Base-by-base conservation (phyloP, 495 filamentous ascomycete species). In the Penicillium cinerascens region DNA sequence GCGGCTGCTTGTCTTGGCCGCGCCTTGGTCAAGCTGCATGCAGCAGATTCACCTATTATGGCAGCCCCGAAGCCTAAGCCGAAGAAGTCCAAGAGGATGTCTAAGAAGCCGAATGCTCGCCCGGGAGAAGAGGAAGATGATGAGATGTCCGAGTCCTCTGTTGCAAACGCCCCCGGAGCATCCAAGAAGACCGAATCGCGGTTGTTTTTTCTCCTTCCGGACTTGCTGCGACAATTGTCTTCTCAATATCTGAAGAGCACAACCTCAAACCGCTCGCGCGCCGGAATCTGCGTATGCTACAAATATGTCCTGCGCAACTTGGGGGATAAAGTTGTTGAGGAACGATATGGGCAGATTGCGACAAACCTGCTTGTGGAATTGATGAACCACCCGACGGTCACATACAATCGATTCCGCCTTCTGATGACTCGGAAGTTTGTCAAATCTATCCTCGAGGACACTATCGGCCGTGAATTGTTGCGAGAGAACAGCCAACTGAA, bases 211-310 rank as follows among this genome's bases (percentile, higher is more conserved):
- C 86, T 83, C 8, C 77, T 99, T 39, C 72, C 78, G 17, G 92
- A 95, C 56, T 82, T 97, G 42, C 73, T 97, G 51, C 85, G 81
- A 44, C 88, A 88, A 42, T 71, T 99, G 15, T 93, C 92, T 8
- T 71, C 75, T 4, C 89, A 96, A 40, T 99, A 96, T 65, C 75
- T 86, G 40, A 86, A 87, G 51, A 77, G 83, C 23, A 87, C 89
- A 7, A 95, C 89, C 0, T 86, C 86, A 1, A 93, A 92, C 59
- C 87, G 79, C 55, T 78, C 85, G 6, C 80, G 95, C 57, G 88
- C 92, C 21, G 91, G 88, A 3, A 86, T 99, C 51, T 89, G 87
- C 23, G 75, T 91, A 16, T 96, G 90, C 69, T 97, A 96, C 65
- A 85, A 87, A 43, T 87, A 86, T 54, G 77, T 93, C 39, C 69